Conservation (phyloP, 208 protist genomes). For the Naegleria lovaniensis region DNA sequence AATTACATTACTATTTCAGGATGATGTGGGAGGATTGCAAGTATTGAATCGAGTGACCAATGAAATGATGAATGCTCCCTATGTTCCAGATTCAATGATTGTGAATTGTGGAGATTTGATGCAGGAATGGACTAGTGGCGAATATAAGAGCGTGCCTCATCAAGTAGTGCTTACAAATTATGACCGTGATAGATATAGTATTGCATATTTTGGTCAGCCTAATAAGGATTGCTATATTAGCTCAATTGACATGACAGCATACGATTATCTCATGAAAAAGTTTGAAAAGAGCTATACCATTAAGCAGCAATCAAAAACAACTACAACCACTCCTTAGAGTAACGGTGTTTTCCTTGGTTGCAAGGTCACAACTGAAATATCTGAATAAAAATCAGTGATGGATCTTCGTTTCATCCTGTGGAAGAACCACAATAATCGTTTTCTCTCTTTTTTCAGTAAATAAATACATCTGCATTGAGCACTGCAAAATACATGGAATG, state of each 20-base stretch:
- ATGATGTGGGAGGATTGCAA: constrained; percentile 31
- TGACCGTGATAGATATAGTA: not conserved
- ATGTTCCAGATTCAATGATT: constrained; percentile 9
- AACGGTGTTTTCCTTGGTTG: not conserved
- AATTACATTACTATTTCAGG: constrained; percentile 33
- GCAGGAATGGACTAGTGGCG: constrained; percentile 29
- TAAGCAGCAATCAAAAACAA: too few species aligned
- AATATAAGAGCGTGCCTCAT: constrained; percentile 27
- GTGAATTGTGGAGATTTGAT: constrained; percentile 39
- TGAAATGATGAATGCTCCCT: constrained; percentile 24
- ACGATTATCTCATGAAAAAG: not conserved
- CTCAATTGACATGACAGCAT: not conserved
- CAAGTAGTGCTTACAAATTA: constrained; percentile 7
- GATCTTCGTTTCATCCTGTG: not conserved
- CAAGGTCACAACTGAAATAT: not conserved
- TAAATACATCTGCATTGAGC: not conserved
- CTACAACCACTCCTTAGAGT: too few species aligned
- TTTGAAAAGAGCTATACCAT: not conserved
- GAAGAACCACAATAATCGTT: not conserved
- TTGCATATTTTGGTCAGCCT: constrained; percentile 12
- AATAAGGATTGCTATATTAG: not conserved
- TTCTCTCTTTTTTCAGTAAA: not conserved
- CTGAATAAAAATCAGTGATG: not conserved
- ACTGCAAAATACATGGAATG: not conserved
- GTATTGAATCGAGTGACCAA: constrained; percentile 8